Conservation (phyloP, 805 yeast species). For the Helenozyma baotianmanensis region DNA sequence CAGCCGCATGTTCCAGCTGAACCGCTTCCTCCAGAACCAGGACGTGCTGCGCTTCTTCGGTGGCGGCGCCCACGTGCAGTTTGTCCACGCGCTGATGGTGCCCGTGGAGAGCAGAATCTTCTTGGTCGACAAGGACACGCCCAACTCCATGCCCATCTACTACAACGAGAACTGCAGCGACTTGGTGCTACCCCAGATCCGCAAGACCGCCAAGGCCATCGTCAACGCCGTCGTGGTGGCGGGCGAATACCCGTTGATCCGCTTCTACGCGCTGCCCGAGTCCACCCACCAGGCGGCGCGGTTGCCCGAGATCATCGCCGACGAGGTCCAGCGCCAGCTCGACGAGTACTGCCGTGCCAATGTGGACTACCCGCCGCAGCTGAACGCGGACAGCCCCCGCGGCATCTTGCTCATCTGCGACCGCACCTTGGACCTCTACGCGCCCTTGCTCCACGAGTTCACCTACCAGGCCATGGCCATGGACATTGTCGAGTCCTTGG, state of each 20-base stretch:
- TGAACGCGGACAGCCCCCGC: slow-evolving; percentile 52
- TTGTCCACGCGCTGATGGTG: slow-evolving; percentile 36
- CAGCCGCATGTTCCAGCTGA: slow-evolving; percentile 16
- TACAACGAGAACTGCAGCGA: slow-evolving; percentile 63
- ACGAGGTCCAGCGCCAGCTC: slow-evolving; percentile 60
- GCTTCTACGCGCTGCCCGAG: slow-evolving; percentile 59
- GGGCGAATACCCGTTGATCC: slow-evolving; percentile 83
- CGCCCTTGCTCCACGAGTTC: slow-evolving; percentile 86
- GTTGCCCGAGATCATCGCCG: slow-evolving; percentile 68
- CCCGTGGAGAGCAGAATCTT: slow-evolving; percentile 73
- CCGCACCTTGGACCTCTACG: slow-evolving; percentile 74
- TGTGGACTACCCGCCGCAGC: slow-evolving; percentile 58
- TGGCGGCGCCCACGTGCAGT: slow-evolving; percentile 24
- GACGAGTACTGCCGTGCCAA: slow-evolving; percentile 72
- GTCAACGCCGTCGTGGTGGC: slow-evolving; percentile 70
- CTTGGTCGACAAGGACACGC: slow-evolving; percentile 50
- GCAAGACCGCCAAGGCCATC: slow-evolving; percentile 57
- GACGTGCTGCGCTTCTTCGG: slow-evolving; percentile 28
- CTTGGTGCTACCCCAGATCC: slow-evolving; percentile 54
- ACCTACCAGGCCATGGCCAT: slow-evolving; percentile 89
- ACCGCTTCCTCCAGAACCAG: slow-evolving; percentile 26
- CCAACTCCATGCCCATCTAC: slow-evolving; percentile 64
- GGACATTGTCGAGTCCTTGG: slow-evolving; percentile 53
- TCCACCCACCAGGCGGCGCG: slow-evolving; percentile 50
- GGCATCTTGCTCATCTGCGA: slow-evolving; percentile 75